Evolutionary conservation across 768 basidiomycete species (phyloP).

Genomic region (Tubosaeta brunneosetosa): DNA sequence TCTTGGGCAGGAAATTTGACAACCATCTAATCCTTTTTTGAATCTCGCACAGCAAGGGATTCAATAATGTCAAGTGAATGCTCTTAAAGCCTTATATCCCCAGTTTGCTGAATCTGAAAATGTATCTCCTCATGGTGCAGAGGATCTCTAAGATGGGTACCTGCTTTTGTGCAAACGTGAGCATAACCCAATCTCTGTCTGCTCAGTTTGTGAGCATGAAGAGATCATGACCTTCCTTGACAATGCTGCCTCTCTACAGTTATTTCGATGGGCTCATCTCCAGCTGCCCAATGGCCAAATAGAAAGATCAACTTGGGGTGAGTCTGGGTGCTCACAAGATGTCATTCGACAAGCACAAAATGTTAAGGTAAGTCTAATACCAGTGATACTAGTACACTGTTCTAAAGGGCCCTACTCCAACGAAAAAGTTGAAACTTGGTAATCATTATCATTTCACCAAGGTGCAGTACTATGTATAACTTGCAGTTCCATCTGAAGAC

Average conservation of each 20-base stretch:
- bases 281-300: not conserved
- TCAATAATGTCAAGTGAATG: constrained; percentile 7
- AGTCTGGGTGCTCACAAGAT: not conserved
- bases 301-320: too few species aligned
- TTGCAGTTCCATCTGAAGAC: not conserved
- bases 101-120: constrained; percentile 28
- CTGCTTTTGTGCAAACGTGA: constrained; percentile 14
- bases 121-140: constrained; percentile 11
- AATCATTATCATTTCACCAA: not conserved
- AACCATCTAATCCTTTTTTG: not conserved
- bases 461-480: not conserved
- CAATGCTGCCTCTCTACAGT: not conserved
- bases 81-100: constrained; percentile 22
- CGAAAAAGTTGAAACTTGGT: not conserved
- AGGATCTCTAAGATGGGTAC: constrained; percentile 13
- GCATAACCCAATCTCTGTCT: too few species aligned
- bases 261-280: not conserved
- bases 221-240: not conserved
- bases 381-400: too few species aligned
- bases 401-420: too few species aligned
- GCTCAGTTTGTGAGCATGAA: not conserved
- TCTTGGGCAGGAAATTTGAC: not conserved
- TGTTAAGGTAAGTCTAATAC: not conserved
- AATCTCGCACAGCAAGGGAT: not conserved
- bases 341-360: too few species aligned